Percentiles rank a stretch among this genome's conserved stretches.
Conservation (phyloP, 257 asterid species). For the Solanum chmielewskii region DNA sequence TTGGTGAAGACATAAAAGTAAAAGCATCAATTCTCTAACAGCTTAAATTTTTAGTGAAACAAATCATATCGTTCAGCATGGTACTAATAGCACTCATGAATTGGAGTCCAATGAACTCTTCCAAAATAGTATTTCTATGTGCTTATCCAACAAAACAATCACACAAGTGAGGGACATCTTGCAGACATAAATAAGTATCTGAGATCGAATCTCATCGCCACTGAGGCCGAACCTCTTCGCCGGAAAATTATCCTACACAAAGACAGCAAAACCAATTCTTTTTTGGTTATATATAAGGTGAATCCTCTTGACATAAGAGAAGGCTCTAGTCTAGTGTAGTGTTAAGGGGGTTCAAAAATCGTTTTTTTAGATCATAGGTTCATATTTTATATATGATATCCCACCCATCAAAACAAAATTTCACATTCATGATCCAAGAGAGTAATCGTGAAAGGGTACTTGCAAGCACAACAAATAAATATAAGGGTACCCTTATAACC, state of each 20-base stretch:
- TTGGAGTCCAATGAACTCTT: background rate
- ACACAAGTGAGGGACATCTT: background rate
- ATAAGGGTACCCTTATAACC: background rate
- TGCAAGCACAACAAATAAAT: background rate
- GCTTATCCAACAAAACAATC: background rate
- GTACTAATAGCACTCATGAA: background rate
- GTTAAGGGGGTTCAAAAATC: background rate
- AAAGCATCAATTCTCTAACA: background rate
- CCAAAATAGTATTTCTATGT: background rate
- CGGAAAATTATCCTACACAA: background rate
- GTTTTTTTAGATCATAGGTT: background rate
- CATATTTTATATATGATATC: background rate
- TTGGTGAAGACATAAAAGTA: background rate
- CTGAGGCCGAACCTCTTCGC: background rate
- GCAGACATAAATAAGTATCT: background rate
- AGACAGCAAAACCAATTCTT: background rate
- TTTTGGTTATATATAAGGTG: background rate
- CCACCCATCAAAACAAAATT: background rate
- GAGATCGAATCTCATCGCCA: background rate
- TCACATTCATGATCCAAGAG: background rate
- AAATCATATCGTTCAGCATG: background rate
- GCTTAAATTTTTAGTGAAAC: background rate
- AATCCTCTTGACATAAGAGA: background rate
- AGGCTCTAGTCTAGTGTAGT: background rate
- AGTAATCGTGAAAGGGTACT: background rate